A percentile compares a stretch with the other conserved stretches of the same genome.
Evolutionary conservation across 2,329 filamentous ascomycete genomes (phyloP).

Genomic region (Monascus ruber): DNA sequence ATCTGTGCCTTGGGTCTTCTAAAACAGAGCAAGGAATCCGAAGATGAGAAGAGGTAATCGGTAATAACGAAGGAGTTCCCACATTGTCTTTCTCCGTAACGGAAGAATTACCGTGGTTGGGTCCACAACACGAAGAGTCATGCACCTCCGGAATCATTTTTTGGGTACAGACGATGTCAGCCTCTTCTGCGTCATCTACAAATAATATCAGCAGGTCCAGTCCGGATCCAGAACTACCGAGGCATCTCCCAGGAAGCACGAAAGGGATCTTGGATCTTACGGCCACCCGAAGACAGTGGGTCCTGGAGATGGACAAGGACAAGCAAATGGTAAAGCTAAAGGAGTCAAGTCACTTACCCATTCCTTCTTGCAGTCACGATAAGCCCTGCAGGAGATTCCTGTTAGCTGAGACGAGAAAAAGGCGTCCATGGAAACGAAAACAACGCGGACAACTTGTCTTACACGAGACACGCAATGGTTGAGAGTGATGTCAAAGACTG

Average conservation of each 20-base stretch:
- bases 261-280: neutral
- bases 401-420: neutral
- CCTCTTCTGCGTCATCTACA: constrained; percentile 22
- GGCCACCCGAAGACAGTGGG: neutral
- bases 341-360: constrained; percentile 54
- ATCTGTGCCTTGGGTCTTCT: too few relatives aligned
- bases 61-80: too few relatives aligned
- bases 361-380: constrained; percentile 86
- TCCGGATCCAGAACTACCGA: neutral
- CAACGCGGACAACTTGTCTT: neutral
- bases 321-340: neutral
- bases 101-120: too few relatives aligned
- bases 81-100: too few relatives aligned
- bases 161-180: constrained; percentile 3
- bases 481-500: neutral
- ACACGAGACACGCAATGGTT: neutral
- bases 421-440: neutral
- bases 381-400: constrained; percentile 51
- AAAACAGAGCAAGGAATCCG: too few relatives aligned
- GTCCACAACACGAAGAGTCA: neutral
- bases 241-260: neutral
- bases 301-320: constrained; percentile 1
- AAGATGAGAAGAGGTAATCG: too few relatives aligned
- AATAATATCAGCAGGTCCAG: neutral
- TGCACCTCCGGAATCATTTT: neutral